A percentile compares a stretch with the other conserved stretches of the same genome.
Evolutionary conservation across 1,284 basidiomycete genomes (phyloP).

Genomic region (Singerocomus inundabilis): DNA sequence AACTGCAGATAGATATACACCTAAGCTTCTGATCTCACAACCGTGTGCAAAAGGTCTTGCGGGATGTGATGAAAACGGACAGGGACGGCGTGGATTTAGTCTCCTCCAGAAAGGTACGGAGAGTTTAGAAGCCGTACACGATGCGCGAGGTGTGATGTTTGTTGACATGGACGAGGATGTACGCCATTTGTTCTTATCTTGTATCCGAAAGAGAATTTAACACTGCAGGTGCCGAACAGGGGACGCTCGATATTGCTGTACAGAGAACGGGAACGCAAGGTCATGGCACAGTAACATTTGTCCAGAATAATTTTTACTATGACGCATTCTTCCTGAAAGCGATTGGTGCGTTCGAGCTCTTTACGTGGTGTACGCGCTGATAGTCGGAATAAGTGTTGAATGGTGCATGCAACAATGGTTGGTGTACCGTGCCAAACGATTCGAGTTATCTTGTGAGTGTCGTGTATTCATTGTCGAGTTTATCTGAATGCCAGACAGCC

Average conservation of each 20-base stretch:
- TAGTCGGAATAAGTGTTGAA: slow-evolving; percentile 67
- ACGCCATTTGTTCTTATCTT: slow-evolving; percentile 31
- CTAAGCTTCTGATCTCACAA: slow-evolving; percentile 71
- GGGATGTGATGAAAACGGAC: slow-evolving; percentile 50
- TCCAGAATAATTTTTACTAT: slow-evolving; percentile 98
- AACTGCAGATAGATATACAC: slow-evolving; percentile 46
- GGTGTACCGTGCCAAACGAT: slow-evolving; percentile 64
- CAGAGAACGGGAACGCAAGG: slow-evolving; percentile 76
- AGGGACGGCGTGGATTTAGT: slow-evolving; percentile 60
- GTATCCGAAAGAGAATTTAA: slow-evolving; percentile 3
- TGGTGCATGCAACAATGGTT: slow-evolving; percentile 84
- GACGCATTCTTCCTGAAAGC: slow-evolving; percentile 99
- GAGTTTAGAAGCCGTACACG: slow-evolving; percentile 64
- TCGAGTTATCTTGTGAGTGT: slow-evolving; percentile 70
- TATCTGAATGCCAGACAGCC: slow-evolving; percentile 51
- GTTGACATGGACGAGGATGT: slow-evolving; percentile 97
- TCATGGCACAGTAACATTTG: slow-evolving; percentile 69
- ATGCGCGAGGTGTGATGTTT: slow-evolving; percentile 81
- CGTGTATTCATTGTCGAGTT: not conserved
- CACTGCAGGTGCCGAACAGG: slow-evolving; percentile 46
- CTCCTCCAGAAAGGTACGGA: slow-evolving; percentile 62
- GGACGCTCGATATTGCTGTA: slow-evolving; percentile 89
- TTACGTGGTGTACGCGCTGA: not conserved
- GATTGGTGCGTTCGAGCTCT: slow-evolving; percentile 55
- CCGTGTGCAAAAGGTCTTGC: slow-evolving; percentile 60